phyloP scores from a whole-genome alignment of 352 stramenopile species.

The Blastocystis sp. region DNA sequence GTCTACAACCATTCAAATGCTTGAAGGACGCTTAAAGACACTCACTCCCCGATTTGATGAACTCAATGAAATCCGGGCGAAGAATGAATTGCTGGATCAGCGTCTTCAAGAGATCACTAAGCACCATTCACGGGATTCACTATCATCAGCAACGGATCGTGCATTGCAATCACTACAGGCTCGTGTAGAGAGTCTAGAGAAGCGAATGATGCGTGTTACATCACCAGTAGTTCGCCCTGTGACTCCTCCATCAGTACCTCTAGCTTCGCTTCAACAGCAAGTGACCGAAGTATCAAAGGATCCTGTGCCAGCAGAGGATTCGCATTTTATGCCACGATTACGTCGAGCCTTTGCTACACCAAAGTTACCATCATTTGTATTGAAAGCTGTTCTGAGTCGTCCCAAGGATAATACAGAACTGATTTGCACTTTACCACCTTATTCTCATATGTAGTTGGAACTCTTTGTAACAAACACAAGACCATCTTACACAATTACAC shows the following conservation, averaged over 20 bases:
- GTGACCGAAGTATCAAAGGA: not conserved
- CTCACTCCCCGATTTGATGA: conserved; percentile 31
- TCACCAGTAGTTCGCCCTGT: not conserved
- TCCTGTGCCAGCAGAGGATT: not conserved
- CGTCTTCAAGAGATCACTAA: not conserved
- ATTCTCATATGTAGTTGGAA: conserved; percentile 1
- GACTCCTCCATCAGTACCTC: not conserved
- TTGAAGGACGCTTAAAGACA: conserved; percentile 1
- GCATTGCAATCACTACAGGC: not conserved
- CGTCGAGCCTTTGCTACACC: conserved; percentile 6
- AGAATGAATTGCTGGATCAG: not conserved
- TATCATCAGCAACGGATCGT: not conserved
- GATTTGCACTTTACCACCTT: conserved; percentile 19
- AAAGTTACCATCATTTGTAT: conserved; percentile 14
- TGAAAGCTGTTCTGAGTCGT: conserved; percentile 40
- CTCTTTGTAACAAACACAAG: not conserved
- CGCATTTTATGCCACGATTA: conserved; percentile 33
- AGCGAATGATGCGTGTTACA: not conserved
- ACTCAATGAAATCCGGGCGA: not conserved
- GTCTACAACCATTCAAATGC: not conserved
- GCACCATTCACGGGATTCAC: not conserved
- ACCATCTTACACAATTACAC: not conserved
- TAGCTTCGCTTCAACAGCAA: not conserved
- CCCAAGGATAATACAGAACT: not conserved
- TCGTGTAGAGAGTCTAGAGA: not conserved